Evolutionary conservation across 805 yeast species (phyloP).

Genomic region (Candida sphagnicola): DNA sequence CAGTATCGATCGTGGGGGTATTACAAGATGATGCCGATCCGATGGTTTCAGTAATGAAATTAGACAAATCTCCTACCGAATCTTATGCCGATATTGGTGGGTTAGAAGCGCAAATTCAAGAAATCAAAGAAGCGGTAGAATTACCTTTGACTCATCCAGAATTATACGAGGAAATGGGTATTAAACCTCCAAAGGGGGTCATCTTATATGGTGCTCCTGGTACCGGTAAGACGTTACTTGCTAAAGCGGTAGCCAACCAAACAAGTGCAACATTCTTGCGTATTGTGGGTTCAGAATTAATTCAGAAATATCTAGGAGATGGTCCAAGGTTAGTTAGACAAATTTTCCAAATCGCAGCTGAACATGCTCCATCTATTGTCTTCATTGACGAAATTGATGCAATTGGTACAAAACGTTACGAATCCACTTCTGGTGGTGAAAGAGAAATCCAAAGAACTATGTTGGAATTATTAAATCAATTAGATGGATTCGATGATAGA

Average conservation of each 20-base stretch:
- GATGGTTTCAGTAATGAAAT: constrained; percentile 94
- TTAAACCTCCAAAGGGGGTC: constrained; percentile 97
- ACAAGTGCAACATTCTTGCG: constrained; percentile 94
- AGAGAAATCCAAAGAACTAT: constrained; percentile 96
- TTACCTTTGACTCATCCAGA: constrained; percentile 96
- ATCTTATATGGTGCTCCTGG: constrained; percentile 97
- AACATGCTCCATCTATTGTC: constrained; percentile 96
- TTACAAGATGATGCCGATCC: constrained; percentile 97
- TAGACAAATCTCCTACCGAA: constrained; percentile 96
- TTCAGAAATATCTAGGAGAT: constrained; percentile 95
- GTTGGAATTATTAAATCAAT: constrained; percentile 91
- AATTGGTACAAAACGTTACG: constrained; percentile 97
- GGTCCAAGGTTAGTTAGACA: constrained; percentile 95
- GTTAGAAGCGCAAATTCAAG: constrained; percentile 91
- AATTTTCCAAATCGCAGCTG: constrained; percentile 93
- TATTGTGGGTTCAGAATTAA: constrained; percentile 94
- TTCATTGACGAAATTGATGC: constrained; percentile 99
- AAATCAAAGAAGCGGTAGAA: constrained; percentile 95
- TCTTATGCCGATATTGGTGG: constrained; percentile 98
- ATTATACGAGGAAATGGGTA: constrained; percentile 97
- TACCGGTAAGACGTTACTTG: constrained; percentile 92
- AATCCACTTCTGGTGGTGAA: constrained; percentile 96
- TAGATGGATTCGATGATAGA: constrained; percentile 96
- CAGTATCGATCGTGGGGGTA: constrained; percentile 97
- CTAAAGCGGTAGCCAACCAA: constrained; percentile 97